Base-by-base conservation (phyloP, 2,329 filamentous ascomycete species). In the Microascus cirrosus region DNA sequence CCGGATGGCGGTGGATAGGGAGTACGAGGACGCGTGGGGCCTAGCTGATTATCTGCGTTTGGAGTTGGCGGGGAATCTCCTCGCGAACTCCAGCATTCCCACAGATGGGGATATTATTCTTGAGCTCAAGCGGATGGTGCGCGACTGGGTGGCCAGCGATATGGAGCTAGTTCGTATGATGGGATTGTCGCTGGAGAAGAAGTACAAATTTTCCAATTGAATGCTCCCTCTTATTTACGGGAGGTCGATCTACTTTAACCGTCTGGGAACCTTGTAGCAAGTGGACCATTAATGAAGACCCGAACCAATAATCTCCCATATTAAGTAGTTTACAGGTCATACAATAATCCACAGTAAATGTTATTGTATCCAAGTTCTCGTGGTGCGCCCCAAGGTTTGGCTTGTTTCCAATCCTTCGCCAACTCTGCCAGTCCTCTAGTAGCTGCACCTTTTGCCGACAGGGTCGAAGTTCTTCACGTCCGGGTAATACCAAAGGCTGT, bases 81-180 rank as follows among this genome's bases (percentile, higher is more conserved):
- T 50, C 45, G 4, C 3, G 5, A 20, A 50, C 5, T n/a, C n/a
- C 11, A 13, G 20, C 5, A 50, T 22, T 8, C n/a, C 6, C 22
- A 2, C 6, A 20, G 22, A 8, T 24, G n/a, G n/a, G 5, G 45
- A 20, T 11, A 11, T 59, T 28, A 54, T 59, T 11, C 18, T 28
- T 1, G 53, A 57, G 12, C 58, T 58, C 0, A 59, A 50, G 28
- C 24, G 58, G 1, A 18, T 63, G 51, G 54, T 67, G 32, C 8
- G 39, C 1, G 57, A 45, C 1, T 64, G 61, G 66, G 53, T 53
- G 48, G 42, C 4, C 2, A 61, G 61, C n/a, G 45, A 50, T 24
- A 3, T 24, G 4, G 45, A 50, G 20, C n/a, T 22, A 20, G 45
- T 22, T 50, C 45, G 22, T 50, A 2, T 50, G 22, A 24, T 13